phyloP scores from a whole-genome alignment of 176 grass and related monocot species.

The Alloteropsis semialata region DNA sequence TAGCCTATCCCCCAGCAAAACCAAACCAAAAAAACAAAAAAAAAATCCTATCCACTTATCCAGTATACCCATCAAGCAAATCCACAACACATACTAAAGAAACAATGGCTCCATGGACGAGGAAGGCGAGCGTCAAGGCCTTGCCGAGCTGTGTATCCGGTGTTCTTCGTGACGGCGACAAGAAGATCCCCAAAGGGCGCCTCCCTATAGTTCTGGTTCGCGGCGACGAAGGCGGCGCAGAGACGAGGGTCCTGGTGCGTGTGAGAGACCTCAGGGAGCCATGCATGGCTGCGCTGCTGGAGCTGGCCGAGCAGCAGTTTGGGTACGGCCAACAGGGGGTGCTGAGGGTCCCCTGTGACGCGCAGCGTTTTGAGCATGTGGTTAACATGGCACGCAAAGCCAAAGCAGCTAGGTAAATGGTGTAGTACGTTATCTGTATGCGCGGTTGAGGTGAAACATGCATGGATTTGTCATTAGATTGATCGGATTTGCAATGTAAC shows the following conservation, averaged over 20 bases:
- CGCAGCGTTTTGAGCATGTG: not conserved
- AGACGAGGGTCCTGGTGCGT: not conserved
- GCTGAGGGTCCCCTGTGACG: not conserved
- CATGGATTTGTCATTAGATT: not conserved
- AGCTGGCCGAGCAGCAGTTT: conserved; percentile 11
- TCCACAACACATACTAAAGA: not conserved
- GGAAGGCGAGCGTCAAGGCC: not conserved
- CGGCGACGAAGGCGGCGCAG: not conserved
- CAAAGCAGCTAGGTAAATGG: not conserved
- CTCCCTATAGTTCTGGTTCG: not conserved
- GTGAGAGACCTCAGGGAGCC: not conserved
- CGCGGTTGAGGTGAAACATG: not conserved
- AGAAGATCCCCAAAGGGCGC: not conserved
- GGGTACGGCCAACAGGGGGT: not conserved
- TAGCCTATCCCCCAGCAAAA: not conserved
- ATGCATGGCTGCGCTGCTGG: not conserved
- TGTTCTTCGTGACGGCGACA: not conserved
- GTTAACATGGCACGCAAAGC: not conserved
- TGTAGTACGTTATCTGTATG: not conserved
- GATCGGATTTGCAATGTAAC: too few species aligned
- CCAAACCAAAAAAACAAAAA: too few species aligned
- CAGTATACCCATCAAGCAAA: too few species aligned
- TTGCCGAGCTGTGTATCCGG: not conserved
- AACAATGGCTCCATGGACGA: not conserved
- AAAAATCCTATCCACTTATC: not conserved